Evolutionary conservation across 1,284 basidiomycete species (phyloP).

Genomic region (Pholiota adiposa): DNA sequence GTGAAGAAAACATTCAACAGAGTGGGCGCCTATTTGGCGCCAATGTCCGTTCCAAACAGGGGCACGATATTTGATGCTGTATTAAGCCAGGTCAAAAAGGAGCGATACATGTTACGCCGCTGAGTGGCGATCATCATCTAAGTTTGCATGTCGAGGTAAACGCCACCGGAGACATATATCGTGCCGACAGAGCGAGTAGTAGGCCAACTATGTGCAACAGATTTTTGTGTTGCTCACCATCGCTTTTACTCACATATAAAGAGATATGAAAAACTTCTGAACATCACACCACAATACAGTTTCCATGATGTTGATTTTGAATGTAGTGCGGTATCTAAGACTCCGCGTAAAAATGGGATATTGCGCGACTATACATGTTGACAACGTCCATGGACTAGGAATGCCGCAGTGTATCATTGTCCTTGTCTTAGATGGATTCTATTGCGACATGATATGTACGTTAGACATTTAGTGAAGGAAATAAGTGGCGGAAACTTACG

Average conservation of each 20-base stretch:
- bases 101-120: neutral
- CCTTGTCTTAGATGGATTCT: constrained; percentile 36
- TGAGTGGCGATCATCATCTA: neutral
- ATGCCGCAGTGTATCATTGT: neutral
- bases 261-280: neutral
- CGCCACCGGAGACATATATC: neutral
- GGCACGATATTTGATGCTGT: neutral
- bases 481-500: constrained; percentile 49
- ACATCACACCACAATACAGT: neutral
- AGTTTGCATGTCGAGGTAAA: neutral
- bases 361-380: constrained; percentile 9
- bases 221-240: neutral
- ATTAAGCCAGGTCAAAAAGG: neutral
- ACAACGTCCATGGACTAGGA: constrained; percentile 7
- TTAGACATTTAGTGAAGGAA: neutral
- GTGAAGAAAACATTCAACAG: neutral
- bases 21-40: constrained; percentile 3
- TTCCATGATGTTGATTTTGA: constrained; percentile 16
- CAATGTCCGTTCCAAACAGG: neutral
- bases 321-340: constrained; percentile 19
- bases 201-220: no score
- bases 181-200: no score
- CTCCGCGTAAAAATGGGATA: constrained; percentile 4
- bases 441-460: constrained; percentile 15
- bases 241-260: neutral